phyloP scores from a whole-genome alignment of 2,329 filamentous ascomycete genomes.

The Lasiodiplodia sp. region DNA sequence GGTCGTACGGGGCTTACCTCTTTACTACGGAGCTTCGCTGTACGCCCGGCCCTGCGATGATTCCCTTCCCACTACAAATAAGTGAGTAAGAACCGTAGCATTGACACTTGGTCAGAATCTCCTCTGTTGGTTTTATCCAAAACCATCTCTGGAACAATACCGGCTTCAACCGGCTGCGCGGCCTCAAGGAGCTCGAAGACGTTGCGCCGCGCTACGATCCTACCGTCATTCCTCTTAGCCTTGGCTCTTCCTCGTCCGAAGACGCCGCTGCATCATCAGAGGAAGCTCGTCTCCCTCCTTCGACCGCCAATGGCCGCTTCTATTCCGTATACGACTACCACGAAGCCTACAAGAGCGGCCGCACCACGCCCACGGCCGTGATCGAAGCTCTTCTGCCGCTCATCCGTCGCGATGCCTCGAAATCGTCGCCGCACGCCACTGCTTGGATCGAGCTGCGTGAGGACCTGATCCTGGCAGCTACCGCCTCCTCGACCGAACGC shows the following conservation, averaged over 20 bases:
- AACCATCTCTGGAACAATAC: constrained; percentile 75
- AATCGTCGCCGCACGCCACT: constrained; percentile 68
- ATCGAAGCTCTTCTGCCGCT: constrained; percentile 74
- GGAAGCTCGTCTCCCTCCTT: constrained; percentile 3
- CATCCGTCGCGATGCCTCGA: constrained; percentile 66
- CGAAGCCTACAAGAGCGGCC: constrained; percentile 73
- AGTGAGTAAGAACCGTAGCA: background rate
- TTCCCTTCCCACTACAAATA: constrained; percentile 24
- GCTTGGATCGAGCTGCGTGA: constrained; percentile 75
- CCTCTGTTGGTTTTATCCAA: constrained; percentile 67
- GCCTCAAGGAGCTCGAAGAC: constrained; percentile 62
- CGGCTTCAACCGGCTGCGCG: constrained; percentile 66
- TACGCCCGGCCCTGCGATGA: constrained; percentile 48
- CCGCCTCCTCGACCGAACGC: constrained; percentile 74
- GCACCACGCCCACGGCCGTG: constrained; percentile 75
- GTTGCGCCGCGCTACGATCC: constrained; percentile 64
- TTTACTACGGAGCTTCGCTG: constrained; percentile 69
- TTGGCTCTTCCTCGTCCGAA: background rate
- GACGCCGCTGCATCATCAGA: background rate
- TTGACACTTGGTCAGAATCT: constrained; percentile 57
- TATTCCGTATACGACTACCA: constrained; percentile 77
- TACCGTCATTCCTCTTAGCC: constrained; percentile 59
- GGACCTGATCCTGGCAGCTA: constrained; percentile 70
- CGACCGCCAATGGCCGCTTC: constrained; percentile 41
- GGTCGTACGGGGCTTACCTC: constrained; percentile 68